Conservation (phyloP, 2,329 filamentous ascomycete genomes). For the Nigrospora oryzae region DNA sequence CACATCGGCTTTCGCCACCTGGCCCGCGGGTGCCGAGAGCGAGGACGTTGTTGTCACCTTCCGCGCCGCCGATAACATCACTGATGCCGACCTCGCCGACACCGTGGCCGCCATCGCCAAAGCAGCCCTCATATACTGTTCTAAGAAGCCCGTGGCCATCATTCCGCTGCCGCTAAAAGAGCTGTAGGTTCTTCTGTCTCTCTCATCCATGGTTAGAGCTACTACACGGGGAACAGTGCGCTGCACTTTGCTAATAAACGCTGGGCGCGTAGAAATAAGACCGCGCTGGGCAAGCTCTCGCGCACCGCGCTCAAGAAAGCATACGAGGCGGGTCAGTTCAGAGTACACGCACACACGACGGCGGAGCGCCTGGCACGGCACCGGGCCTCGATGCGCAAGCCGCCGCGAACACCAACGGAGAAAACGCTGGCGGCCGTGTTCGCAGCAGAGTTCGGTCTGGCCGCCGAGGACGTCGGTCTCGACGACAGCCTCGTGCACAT, state of each 20-base stretch:
- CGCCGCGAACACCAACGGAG: constrained; percentile 1
- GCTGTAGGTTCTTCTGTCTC: background rate
- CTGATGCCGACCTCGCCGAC: background rate
- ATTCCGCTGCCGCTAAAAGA: background rate
- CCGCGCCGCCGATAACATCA: background rate
- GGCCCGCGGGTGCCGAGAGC: background rate
- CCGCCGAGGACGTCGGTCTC: background rate
- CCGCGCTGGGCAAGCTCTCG: constrained; percentile 4
- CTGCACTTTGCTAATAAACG: no score
- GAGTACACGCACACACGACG: background rate
- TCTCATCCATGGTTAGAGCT: no score
- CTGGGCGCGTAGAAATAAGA: background rate
- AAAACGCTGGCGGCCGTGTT: background rate
- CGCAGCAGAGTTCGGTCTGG: background rate
- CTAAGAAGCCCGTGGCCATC: constrained; percentile 5
- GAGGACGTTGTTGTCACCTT: constrained; percentile 3
- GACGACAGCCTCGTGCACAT: constrained; percentile 3
- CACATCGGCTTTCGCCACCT: background rate
- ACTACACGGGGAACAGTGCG: no score
- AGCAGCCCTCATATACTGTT: constrained; percentile 1
- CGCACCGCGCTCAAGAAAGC: background rate
- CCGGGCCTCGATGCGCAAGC: background rate
- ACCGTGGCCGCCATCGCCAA: background rate
- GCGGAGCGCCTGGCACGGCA: background rate
- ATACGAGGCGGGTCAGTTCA: constrained; percentile 1